Base-by-base conservation (phyloP, 495 filamentous ascomycete species). In the Tirmania nivea region DNA sequence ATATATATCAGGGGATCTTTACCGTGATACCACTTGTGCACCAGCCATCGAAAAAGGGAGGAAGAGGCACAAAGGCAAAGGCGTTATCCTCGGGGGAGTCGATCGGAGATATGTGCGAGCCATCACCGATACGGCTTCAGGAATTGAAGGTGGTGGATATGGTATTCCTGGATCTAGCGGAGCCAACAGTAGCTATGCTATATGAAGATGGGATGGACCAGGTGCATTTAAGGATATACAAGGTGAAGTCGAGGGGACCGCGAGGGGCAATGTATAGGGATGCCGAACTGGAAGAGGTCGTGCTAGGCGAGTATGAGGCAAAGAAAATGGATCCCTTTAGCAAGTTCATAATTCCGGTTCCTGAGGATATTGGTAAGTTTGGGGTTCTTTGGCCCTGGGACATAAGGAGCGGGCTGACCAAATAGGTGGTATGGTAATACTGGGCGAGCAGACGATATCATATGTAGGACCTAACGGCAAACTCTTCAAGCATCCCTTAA, bases 1-100 rank as follows among this genome's bases (percentile, higher is more conserved):
- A 94, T 57, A 69, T 94, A 6, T 94, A 86, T 68, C 86, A 95
- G 66, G 90, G 90, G 2, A 75, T 94, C 21, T 71, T 96, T 35
- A 85, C 80, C 10, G 74, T 85, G 0, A 66, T 87, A 49, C 80
- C 81, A 3, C 75, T 94, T 25, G 64, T 81, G 2, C 39, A 45
- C 14, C 77, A 78, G 25, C 8, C 37, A 9, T 14, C 56, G 1
- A 64, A 57, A 52, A 64, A 55, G 35, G 50, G 49, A 10, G 53
- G 47, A 20, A 58, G 37, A 25, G 49, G 56, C 20, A 14, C 58
- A 14, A 19, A 17, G 21, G 16, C 19, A 8, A 57, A 52, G 48
- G 7, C 12, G 39, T 45, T 45, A 14, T 8, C 50, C 9, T 69
- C 74, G 0, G 70, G 73, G 51, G 81, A 79, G 64, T 74, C 68